phyloP scores from a whole-genome alignment of 768 basidiomycete genomes.

The Panus rudis region DNA sequence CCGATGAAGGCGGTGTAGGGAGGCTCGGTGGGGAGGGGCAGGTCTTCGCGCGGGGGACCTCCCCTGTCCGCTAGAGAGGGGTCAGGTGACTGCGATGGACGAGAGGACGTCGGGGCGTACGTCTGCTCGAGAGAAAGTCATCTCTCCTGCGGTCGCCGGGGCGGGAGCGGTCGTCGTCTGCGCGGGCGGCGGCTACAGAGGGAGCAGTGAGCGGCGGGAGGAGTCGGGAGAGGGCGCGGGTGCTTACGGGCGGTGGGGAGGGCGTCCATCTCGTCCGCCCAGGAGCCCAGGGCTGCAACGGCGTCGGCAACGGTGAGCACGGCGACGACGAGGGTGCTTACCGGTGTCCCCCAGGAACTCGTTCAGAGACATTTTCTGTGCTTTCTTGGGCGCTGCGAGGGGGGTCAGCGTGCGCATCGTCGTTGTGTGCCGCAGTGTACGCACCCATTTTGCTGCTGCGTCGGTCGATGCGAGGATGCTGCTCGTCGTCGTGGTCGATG shows the following conservation, averaged over 20 bases:
- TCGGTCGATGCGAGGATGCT: conserved; percentile 3
- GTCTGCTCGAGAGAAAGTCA: conserved; percentile 55
- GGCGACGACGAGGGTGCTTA: conserved; percentile 35
- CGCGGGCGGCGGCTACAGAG: conserved; percentile 51
- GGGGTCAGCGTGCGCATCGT: background rate
- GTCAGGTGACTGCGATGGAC: conserved; percentile 2
- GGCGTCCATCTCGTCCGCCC: conserved; percentile 98
- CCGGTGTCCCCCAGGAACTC: conserved; percentile 87
- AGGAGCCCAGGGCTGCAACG: conserved; percentile 74
- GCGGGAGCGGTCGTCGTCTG: conserved; percentile 54
- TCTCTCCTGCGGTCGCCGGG: conserved; percentile 51
- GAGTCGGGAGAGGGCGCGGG: conserved; percentile 4
- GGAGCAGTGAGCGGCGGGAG: conserved; percentile 5
- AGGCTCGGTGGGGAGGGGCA: conserved; percentile 91
- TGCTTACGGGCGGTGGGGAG: conserved; percentile 90
- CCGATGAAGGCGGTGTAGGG: conserved; percentile 98
- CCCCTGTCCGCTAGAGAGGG: conserved; percentile 45
- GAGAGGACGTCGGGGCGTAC: conserved; percentile 34
- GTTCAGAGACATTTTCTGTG: conserved; percentile 87
- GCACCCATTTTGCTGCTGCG: conserved; percentile 18
- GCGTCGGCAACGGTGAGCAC: conserved; percentile 1
- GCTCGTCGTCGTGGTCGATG: background rate
- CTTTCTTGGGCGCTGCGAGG: conserved; percentile 75
- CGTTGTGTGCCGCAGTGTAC: conserved; percentile 10
- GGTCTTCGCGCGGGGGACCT: conserved; percentile 69